Base-by-base conservation (phyloP, 176 grass and related monocot species). In the Aegilops tauschii region DNA sequence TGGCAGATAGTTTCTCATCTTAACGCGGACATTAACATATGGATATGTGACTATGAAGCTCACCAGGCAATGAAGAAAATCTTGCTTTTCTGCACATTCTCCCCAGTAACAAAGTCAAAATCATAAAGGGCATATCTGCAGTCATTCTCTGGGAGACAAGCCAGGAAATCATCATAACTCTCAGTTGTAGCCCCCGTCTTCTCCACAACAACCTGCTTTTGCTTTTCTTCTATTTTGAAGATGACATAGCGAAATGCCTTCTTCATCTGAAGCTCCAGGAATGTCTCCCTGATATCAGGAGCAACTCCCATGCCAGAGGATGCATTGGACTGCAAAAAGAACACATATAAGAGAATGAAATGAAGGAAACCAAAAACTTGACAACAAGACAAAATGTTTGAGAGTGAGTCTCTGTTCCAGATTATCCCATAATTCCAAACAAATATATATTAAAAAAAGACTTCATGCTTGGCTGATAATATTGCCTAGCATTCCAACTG, bases 51-150 rank as follows among this genome's bases (percentile, higher is more conserved):
- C 30, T 29, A 73, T 56, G 64, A 90, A 25, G 1, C 86, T 95
- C 85, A 98, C 95, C 95, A 98, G 34, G 95, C 91, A 85, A 98
- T 93, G 90, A 98, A 98, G 77, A 98, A 98, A 74, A 98, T 98
- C 90, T 98, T 98, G 93, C 95, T 98, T 87, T 98, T 98, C 86
- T 95, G 95, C 72, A 94, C 94, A 59, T 98, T 98, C 63, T 98
- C 95, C 10, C 89, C 95, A 66, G 95, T 98, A 65, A 98, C 95
- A 49, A 98, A 98, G 88, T 98, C 95, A 66, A 98, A 98, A 84
- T 98, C 95, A 87, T 98, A 98, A 68, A 98, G 56, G 4, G 95
- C 95, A 71, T 95, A 98, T 90, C 95, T 92, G 81, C 95, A 98
- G 73, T 98, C 95, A 63, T 98, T 98, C 82, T 98, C 93, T 84